Percentiles rank a stretch among this genome's conserved stretches.
Evolutionary conservation across 768 basidiomycete species (phyloP).

Genomic region (Termitomyces sp.): DNA sequence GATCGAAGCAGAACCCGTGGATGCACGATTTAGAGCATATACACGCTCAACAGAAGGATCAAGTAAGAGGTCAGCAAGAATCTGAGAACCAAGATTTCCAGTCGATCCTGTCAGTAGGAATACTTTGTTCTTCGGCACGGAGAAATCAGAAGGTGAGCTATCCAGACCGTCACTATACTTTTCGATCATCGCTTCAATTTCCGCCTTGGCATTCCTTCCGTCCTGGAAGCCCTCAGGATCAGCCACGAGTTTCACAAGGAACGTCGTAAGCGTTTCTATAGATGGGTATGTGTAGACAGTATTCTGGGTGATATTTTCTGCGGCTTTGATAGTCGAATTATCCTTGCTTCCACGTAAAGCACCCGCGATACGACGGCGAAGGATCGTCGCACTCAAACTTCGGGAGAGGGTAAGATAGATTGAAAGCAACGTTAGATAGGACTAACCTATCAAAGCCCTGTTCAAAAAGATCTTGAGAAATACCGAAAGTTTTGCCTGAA

Average conservation of each 20-base stretch:
- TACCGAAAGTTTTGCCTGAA: slow-evolving; percentile 6
- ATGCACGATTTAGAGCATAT: slow-evolving; percentile 19
- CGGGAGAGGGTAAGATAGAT: background rate
- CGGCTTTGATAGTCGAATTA: slow-evolving; percentile 15
- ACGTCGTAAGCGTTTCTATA: slow-evolving; percentile 21
- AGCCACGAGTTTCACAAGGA: slow-evolving; percentile 15
- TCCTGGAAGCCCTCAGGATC: slow-evolving; percentile 5
- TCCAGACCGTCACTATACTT: slow-evolving; percentile 29
- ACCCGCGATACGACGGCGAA: slow-evolving; percentile 35
- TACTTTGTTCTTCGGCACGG: background rate
- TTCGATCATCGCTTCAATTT: slow-evolving; percentile 32
- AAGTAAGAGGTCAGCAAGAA: slow-evolving; percentile 14
- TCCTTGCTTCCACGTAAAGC: slow-evolving; percentile 22
- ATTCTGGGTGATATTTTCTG: slow-evolving; percentile 27
- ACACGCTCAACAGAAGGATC: slow-evolving; percentile 14
- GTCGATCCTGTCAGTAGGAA: slow-evolving; percentile 21
- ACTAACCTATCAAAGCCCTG: slow-evolving; percentile 22
- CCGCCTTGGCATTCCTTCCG: slow-evolving; percentile 2
- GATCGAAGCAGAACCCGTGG: slow-evolving; percentile 4
- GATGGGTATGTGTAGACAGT: slow-evolving; percentile 26
- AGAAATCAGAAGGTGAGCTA: background rate
- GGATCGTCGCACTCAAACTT: slow-evolving; percentile 35
- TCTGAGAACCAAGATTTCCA: slow-evolving; percentile 20
- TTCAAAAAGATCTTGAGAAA: background rate
- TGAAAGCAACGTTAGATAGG: background rate